Conservation (phyloP, 208 protist species). For the Acanthamoeba comandoni region DNA sequence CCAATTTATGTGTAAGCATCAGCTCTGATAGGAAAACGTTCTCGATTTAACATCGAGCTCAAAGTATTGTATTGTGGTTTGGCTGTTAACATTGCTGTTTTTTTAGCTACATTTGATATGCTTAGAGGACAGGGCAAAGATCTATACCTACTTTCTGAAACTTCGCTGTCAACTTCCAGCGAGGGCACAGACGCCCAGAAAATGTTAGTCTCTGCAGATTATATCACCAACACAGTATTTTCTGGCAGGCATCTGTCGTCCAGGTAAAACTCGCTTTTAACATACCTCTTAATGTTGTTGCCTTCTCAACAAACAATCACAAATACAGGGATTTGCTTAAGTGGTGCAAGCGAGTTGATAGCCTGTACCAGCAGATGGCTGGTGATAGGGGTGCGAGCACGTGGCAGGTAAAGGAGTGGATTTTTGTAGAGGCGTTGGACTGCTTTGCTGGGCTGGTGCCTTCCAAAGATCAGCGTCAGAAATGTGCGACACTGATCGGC, state of each 20-base stretch:
- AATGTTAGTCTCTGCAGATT: conserved; percentile 1
- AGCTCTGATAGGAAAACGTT: too few species aligned
- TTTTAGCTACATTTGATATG: too few species aligned
- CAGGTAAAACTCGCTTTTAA: too few species aligned
- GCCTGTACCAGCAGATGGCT: conserved; percentile 64
- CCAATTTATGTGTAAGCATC: conserved; percentile 83
- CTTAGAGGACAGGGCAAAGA: too few species aligned
- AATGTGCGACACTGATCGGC: conserved; percentile 75
- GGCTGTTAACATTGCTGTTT: too few species aligned
- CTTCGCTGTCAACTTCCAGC: too few species aligned
- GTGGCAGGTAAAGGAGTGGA: conserved; percentile 86
- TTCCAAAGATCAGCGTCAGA: background rate
- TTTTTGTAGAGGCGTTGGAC: conserved; percentile 94
- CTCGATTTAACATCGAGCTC: too few species aligned
- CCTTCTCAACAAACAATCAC: background rate
- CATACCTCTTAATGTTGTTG: background rate
- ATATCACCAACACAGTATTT: conserved; percentile 53
- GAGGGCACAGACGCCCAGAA: conserved; percentile 5
- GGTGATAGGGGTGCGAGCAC: background rate
- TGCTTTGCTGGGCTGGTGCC: conserved; percentile 85
- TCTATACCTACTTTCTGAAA: too few species aligned
- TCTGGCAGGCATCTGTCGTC: conserved; percentile 42
- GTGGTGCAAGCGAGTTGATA: conserved; percentile 92
- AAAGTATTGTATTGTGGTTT: too few species aligned
- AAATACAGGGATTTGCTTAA: conserved; percentile 92